Evolutionary conservation across 768 basidiomycete genomes (phyloP).

Genomic region (Mycena rosella): DNA sequence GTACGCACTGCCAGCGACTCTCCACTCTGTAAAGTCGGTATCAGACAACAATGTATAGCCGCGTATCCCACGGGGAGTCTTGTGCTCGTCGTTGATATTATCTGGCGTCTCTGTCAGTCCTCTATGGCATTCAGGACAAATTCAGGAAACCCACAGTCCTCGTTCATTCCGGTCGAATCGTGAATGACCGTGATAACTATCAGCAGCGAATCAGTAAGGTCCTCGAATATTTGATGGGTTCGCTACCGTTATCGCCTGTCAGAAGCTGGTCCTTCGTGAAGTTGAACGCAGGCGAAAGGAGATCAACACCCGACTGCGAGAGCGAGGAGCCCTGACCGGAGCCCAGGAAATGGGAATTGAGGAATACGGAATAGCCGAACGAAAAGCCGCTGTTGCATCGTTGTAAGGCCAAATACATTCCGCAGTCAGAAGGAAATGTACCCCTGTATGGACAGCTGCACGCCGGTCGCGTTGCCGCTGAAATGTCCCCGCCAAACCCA

Average conservation of each 20-base stretch:
- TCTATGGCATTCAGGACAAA: background rate
- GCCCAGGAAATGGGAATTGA: conserved; percentile 57
- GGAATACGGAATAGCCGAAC: conserved; percentile 60
- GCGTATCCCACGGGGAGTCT: conserved; percentile 76
- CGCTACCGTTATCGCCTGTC: conserved; percentile 45
- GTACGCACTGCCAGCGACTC: conserved; percentile 52
- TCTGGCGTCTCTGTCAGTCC: conserved; percentile 35
- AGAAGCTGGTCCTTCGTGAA: conserved; percentile 48
- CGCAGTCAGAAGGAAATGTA: conserved; percentile 9
- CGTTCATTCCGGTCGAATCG: conserved; percentile 53
- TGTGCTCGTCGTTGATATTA: conserved; percentile 55
- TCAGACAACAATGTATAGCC: conserved; percentile 66
- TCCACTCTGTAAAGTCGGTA: conserved; percentile 52
- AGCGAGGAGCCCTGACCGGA: conserved; percentile 54
- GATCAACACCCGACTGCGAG: conserved; percentile 50
- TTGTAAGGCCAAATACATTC: too few relatives aligned
- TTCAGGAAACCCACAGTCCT: conserved; percentile 46
- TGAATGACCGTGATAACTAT: conserved; percentile 51
- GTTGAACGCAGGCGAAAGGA: conserved; percentile 49
- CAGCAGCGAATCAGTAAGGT: background rate
- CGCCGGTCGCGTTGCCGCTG: conserved; percentile 54
- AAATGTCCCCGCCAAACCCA: conserved; percentile 64
- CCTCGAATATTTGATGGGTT: background rate
- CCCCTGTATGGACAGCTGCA: conserved; percentile 57
- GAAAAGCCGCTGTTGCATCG: conserved; percentile 48